A percentile compares a stretch with the other conserved stretches of the same genome.
These are phyloP conservation scores for Auriscalpium orientale DNA, from an alignment of 768 basidiomycete species.

Conservation along the genomic window DNA sequence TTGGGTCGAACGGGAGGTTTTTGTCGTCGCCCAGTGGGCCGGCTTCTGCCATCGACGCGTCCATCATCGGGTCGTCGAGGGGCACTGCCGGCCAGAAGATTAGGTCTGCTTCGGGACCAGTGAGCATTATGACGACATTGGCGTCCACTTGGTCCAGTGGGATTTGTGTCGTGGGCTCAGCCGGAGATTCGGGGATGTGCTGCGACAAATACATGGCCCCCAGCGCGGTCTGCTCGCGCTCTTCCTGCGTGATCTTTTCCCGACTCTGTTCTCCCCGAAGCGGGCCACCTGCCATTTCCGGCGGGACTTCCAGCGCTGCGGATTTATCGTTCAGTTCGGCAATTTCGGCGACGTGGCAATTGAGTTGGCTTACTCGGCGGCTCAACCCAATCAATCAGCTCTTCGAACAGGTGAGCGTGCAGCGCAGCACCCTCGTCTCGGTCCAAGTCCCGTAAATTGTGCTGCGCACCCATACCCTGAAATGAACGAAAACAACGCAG, in stretches of 20 bases:
- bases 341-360: background rate
- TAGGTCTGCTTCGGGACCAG: constrained; percentile 59
- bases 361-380: constrained; percentile 55
- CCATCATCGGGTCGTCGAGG: constrained; percentile 19
- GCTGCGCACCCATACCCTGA: constrained; percentile 66
- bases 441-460: constrained; percentile 80
- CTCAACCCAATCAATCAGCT: constrained; percentile 81
- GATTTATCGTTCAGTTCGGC: constrained; percentile 18
- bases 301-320: constrained; percentile 57
- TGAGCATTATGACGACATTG: constrained; percentile 56
- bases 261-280: constrained; percentile 56
- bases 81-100: constrained; percentile 46
- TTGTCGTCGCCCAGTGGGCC: constrained; percentile 32
- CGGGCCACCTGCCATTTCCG: constrained; percentile 41
- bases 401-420: constrained; percentile 78
- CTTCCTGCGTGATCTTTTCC: constrained; percentile 65
- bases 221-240: constrained; percentile 71
- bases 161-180: constrained; percentile 54
- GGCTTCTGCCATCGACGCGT: constrained; percentile 52
- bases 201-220: constrained; percentile 66
- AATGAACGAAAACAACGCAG: constrained; percentile 29
- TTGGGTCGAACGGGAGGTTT: constrained; percentile 7
- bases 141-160: constrained; percentile 56
- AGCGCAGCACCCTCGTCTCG: constrained; percentile 81
- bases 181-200: constrained; percentile 74